A percentile compares a stretch with the other conserved stretches of the same genome.
Conservation (phyloP, 805 yeast genomes). For the Kazachstania kunashirensis region DNA sequence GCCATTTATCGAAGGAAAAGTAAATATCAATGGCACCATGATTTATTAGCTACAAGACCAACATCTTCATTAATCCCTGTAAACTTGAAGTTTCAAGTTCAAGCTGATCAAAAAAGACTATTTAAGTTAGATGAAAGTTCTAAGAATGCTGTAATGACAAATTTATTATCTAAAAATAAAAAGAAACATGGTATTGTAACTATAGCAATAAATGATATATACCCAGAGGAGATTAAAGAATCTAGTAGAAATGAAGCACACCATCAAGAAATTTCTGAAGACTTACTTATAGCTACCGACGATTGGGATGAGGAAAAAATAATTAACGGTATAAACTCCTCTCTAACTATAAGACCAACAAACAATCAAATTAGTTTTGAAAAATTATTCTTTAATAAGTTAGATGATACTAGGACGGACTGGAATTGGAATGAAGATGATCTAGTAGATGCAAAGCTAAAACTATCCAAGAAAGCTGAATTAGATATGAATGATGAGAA, state of each 20-base stretch:
- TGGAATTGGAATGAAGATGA: constrained; percentile 43
- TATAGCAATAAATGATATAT: constrained; percentile 17
- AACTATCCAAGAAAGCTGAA: constrained; percentile 22
- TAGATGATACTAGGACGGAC: constrained; percentile 23
- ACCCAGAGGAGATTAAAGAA: constrained; percentile 11
- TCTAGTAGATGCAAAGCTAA: constrained; percentile 59
- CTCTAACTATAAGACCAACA: neutral
- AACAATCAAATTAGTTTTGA: too few relatives aligned
- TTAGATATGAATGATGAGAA: constrained; percentile 85
- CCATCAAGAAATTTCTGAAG: constrained; percentile 35
- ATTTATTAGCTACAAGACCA: neutral
- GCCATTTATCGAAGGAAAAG: constrained; percentile 41
- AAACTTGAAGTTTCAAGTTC: constrained; percentile 43
- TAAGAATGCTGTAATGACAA: constrained; percentile 1
- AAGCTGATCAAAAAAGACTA: constrained; percentile 40
- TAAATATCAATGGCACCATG: constrained; percentile 37
- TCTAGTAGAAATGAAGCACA: constrained; percentile 12
- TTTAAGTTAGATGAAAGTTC: constrained; percentile 27
- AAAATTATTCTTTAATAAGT: constrained; percentile 5
- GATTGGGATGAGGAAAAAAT: constrained; percentile 70
- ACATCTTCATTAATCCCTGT: constrained; percentile 38
- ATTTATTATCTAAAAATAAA: constrained; percentile 3
- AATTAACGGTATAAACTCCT: constrained; percentile 35
- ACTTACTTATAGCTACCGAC: constrained; percentile 55
- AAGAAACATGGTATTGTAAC: constrained; percentile 15